Conservation (phyloP, 2,329 filamentous ascomycete genomes). For the Venturia nashicola region DNA sequence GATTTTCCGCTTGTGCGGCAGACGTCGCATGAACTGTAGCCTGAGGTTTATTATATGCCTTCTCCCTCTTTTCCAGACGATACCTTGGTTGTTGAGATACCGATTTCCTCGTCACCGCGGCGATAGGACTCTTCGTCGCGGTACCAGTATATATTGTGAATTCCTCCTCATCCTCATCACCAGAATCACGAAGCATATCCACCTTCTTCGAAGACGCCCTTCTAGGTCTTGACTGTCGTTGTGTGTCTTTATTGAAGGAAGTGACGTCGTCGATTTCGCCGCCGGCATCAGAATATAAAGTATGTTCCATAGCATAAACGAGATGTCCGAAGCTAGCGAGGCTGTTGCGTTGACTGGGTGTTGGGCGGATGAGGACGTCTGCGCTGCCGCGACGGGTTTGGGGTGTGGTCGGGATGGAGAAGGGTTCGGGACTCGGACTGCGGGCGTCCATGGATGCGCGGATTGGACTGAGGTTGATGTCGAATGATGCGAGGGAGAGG, state of each 20-base stretch:
- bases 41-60: neutral
- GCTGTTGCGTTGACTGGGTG: slow-evolving; percentile 3
- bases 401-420: slow-evolving; percentile 1
- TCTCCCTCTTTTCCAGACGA: neutral
- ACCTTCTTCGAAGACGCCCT: neutral
- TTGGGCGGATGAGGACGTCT: slow-evolving; percentile 3
- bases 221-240: neutral
- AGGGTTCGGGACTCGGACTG: slow-evolving; percentile 4
- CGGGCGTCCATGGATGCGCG: neutral
- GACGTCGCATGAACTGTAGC: slow-evolving; percentile 8
- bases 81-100: neutral
- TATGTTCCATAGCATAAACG: neutral
- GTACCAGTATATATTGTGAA: neutral
- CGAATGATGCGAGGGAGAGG: slow-evolving; percentile 1
- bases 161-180: neutral
- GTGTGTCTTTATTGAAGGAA: neutral
- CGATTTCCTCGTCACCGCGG: neutral
- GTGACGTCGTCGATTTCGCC: slow-evolving; percentile 4
- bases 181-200: neutral
- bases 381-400: slow-evolving; percentile 2
- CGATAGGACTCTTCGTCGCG: neutral
- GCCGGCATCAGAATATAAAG: slow-evolving; percentile 7
- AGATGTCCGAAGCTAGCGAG: neutral
- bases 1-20: neutral
- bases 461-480: neutral